These are phyloP conservation scores for Lepidopterella palustris DNA, from an alignment of 495 filamentous ascomycete genomes.

Conservation along the genomic window DNA sequence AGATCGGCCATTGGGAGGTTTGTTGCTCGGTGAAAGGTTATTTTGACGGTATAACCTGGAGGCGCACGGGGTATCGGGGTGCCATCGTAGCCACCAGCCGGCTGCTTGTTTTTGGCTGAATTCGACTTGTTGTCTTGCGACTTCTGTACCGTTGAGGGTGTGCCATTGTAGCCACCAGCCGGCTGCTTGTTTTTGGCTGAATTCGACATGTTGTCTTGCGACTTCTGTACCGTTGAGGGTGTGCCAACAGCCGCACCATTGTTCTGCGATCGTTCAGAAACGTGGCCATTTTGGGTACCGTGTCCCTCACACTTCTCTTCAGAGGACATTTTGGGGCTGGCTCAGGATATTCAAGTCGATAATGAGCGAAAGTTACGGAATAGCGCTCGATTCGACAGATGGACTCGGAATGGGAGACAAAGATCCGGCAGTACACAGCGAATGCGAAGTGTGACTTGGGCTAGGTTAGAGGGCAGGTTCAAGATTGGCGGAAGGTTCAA, in stretches of 20 bases:
- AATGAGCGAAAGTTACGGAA: no score
- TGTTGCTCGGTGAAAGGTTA: constrained; percentile 74
- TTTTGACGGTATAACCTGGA: constrained; percentile 73
- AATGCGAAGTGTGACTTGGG: no score
- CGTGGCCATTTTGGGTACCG: not conserved
- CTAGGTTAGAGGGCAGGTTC: no score
- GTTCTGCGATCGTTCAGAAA: not conserved
- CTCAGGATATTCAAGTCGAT: no score
- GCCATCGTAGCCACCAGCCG: constrained; percentile 70
- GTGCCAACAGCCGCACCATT: not conserved
- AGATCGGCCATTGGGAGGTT: constrained; percentile 81
- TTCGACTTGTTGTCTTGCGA: constrained; percentile 1
- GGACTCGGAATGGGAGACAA: no score
- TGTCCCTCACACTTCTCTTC: not conserved
- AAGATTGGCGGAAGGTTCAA: no score
- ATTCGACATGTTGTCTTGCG: not conserved
- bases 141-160: not conserved
- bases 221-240: not conserved
- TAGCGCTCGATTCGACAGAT: no score
- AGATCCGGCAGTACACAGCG: no score
- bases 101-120: constrained; percentile 39
- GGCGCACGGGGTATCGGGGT: constrained; percentile 68
- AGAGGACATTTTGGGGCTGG: not conserved
- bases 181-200: constrained; percentile 44
- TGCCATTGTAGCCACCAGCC: constrained; percentile 42